Base-by-base conservation (phyloP, 1,139 yeast species). In the Lizanozyma gosingica region DNA sequence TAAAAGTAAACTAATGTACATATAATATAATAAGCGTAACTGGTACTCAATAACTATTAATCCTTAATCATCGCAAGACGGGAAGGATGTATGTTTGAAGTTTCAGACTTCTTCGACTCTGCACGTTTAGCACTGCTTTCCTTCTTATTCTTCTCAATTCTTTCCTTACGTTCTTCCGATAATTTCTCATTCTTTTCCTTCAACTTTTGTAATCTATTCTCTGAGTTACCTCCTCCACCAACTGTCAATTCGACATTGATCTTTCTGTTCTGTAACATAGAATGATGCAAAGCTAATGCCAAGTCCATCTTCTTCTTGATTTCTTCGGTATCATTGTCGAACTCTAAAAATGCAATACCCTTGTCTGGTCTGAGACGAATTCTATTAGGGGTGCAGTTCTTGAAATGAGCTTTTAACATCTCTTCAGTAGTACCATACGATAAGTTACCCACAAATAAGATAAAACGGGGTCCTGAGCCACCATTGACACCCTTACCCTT, bases 141-240 rank as follows among this genome's bases (percentile, higher is more conserved):
- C 39, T 58, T 64, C 45, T 61, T 65, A 15, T 65, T 71, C 47
- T 64, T 63, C 34, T 55, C 54, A 17, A 75, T 63, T 53, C 77
- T 73, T 17, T 63, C 70, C 46, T 63, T 76, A 59, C 84, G 70
- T 51, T 87, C 94, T 35, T 70, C 79, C 35, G 71, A 71, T 49
- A 87, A 63, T 53, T 81, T 82, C 40, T 77, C 83, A 57, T 90
- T 88, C 70, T 92, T 90, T 40, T 74, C 77, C 55, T 77, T 77
- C 52, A 92, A 73, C 63, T 92, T 92, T 38, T 74, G 73, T 43
- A 77, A 56, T 50, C 98, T 71, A 34, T 67, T 71, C 42, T 73
- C 71, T 4, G 94, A 80, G 59, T 90, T 90, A 39, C 98, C 98
- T 36, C 98, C 98, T 37, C 98, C 98, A 40, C 98, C 98, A 38